Base-by-base conservation (phyloP, 73 alveolate genomes). In the Strombidium stylifer region DNA sequence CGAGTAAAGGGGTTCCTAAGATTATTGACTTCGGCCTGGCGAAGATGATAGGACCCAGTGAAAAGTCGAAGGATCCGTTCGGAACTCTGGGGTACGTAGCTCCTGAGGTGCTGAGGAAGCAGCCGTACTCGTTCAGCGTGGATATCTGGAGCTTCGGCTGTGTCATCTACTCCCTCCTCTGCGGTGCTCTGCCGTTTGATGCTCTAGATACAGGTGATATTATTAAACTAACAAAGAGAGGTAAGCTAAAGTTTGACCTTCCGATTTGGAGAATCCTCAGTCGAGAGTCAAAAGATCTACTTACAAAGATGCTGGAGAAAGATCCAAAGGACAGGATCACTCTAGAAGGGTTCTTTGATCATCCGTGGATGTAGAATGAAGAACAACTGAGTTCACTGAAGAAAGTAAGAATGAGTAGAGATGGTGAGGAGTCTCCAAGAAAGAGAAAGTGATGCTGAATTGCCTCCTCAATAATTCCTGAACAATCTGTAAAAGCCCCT, bases 11-110 rank as follows among this genome's bases (percentile, higher is more conserved):
- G 26, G 51, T 42, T 40, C 72, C 75, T 57, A 75, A 76, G 40
- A 25, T 82, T 50, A 37, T 70, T 26, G 93, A 82, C 77, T 82
- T 82, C 48, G 88, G 88, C 31, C 57, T 73, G 65, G 74, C 89
- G 1, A 48, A 51, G 18, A 59, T 69, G 28, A 50, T 82, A 20
- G 82, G 86, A 2, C 67, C 77, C 26, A 56, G 82, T 15, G 68
- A 56, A n/a, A 14, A 45, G 11, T 26, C 65, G 30, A 62, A 57
- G 8, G 88, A 82, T 45, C 57, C 65, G 30, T 73, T 69, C 44
- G 93, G 93, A 5, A 82, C 93, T 3, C 26, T 52, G 48, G 67
- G 54, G 30, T 75, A 56, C 37, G 73, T 60, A 15, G 88, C 88
- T 20, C 88, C 88, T 11, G 88, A 75, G 54, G 42, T 75, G 8